These are phyloP conservation scores for Tilletia caries DNA, from an alignment of 1,284 basidiomycete genomes.

Conservation along the genomic window DNA sequence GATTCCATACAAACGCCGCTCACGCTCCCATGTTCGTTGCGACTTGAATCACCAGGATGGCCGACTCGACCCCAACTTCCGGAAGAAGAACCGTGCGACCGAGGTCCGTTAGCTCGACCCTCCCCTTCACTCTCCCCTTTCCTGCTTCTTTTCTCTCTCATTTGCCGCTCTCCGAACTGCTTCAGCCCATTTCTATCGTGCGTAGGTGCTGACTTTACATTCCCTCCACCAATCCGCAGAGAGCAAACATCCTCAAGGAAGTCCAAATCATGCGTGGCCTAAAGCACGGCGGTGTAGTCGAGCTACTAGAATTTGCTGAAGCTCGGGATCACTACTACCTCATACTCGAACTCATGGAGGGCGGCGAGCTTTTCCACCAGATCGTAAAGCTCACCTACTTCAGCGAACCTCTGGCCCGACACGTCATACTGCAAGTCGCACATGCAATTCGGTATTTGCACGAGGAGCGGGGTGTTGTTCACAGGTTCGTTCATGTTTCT, in stretches of 20 bases:
- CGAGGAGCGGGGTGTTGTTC: conserved; percentile 95
- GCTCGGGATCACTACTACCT: conserved; percentile 91
- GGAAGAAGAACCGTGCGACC: conserved; percentile 51
- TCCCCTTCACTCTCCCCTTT: conserved; percentile 12
- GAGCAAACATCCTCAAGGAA: conserved; percentile 98
- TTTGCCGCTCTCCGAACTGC: not conserved
- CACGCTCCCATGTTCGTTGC: too few species aligned
- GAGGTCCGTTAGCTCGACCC: conserved; percentile 36
- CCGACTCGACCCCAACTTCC: conserved; percentile 44
- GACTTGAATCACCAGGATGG: conserved; percentile 13
- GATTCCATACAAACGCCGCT: too few species aligned
- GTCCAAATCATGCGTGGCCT: conserved; percentile 98
- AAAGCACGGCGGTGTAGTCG: conserved; percentile 83
- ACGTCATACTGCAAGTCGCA: conserved; percentile 96
- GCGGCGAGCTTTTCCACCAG: conserved; percentile 98
- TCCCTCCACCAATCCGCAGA: conserved; percentile 60
- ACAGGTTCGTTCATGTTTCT: conserved; percentile 61
- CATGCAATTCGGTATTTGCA: conserved; percentile 92
- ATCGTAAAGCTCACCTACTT: conserved; percentile 99
- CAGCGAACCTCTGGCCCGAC: conserved; percentile 68
- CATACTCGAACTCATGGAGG: conserved; percentile 74
- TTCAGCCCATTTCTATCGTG: too few species aligned
- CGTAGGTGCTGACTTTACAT: too few species aligned
- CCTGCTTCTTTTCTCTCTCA: not conserved
- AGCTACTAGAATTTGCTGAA: conserved; percentile 61